A percentile compares a stretch with the other conserved stretches of the same genome.
phyloP scores from a whole-genome alignment of 2,329 filamentous ascomycete species.

The Verticillium dahliae region DNA sequence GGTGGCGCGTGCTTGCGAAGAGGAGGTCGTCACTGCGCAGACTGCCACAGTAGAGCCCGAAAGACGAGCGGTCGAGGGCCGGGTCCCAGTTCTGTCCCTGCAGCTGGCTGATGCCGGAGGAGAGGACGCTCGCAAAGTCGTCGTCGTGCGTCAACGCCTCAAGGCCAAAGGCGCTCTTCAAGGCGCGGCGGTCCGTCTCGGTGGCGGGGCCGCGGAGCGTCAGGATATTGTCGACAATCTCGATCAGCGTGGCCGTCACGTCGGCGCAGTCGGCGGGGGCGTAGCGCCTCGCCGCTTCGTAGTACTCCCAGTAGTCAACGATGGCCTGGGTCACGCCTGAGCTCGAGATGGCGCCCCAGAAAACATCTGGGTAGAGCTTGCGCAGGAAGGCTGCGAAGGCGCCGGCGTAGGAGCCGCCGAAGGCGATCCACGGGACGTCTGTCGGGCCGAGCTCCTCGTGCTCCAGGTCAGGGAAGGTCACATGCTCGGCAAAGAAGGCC shows the following conservation, averaged over 20 bases:
- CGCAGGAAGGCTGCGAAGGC: constrained; percentile 72
- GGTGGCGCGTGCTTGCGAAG: constrained; percentile 31
- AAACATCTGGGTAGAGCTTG: constrained; percentile 69
- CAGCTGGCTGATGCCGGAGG: constrained; percentile 31
- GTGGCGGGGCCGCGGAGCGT: background rate
- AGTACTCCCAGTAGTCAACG: constrained; percentile 66
- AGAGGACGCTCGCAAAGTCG: constrained; percentile 41
- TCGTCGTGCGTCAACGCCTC: constrained; percentile 31
- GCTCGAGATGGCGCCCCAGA: constrained; percentile 72
- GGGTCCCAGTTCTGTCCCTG: constrained; percentile 51
- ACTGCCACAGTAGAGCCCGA: constrained; percentile 41
- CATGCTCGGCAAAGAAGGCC: constrained; percentile 70
- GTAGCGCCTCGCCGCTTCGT: constrained; percentile 42
- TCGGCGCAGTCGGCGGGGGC: constrained; percentile 51
- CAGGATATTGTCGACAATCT: constrained; percentile 36
- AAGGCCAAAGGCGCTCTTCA: constrained; percentile 39
- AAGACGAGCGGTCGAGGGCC: constrained; percentile 28
- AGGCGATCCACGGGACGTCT: constrained; percentile 65
- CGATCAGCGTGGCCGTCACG: constrained; percentile 50
- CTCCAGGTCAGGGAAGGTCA: constrained; percentile 65
- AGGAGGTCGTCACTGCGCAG: constrained; percentile 33
- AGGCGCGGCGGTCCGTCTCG: background rate
- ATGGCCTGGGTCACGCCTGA: constrained; percentile 75
- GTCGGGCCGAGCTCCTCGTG: constrained; percentile 59
- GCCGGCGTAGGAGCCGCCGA: constrained; percentile 80